A percentile compares a stretch with the other conserved stretches of the same genome.
These are phyloP conservation scores for Pseudogymnoascus sp. DNA, from an alignment of 2,329 filamentous ascomycete species.

Conservation along the genomic window DNA sequence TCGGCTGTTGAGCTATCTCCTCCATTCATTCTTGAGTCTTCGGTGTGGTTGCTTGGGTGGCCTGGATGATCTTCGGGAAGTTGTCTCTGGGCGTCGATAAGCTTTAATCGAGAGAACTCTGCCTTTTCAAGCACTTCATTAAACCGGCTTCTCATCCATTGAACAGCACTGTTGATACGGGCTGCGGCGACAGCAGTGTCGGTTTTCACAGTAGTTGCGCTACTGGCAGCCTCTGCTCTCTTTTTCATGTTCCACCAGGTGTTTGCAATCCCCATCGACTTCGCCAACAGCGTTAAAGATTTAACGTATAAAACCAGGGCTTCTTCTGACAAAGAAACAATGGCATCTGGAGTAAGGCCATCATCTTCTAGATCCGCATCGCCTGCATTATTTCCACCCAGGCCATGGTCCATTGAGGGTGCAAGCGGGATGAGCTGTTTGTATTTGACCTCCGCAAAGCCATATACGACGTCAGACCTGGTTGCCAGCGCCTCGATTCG, in stretches of 20 bases:
- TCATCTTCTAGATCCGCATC: slow-evolving; percentile 57
- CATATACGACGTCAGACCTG: slow-evolving; percentile 90
- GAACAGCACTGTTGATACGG: slow-evolving; percentile 85
- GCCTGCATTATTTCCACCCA: slow-evolving; percentile 50
- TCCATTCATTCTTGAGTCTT: slow-evolving; percentile 40
- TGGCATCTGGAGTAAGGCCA: slow-evolving; percentile 75
- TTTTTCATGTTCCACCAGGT: slow-evolving; percentile 82
- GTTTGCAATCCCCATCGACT: slow-evolving; percentile 91
- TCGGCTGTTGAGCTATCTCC: slow-evolving; percentile 60
- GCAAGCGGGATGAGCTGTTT: slow-evolving; percentile 88
- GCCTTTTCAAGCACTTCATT: slow-evolving; percentile 97
- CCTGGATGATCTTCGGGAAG: slow-evolving; percentile 78
- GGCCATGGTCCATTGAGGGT: slow-evolving; percentile 65
- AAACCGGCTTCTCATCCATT: slow-evolving; percentile 90
- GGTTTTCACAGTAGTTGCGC: slow-evolving; percentile 34
- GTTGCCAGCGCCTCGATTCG: slow-evolving; percentile 87
- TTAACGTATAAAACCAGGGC: slow-evolving; percentile 95
- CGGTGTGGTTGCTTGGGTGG: slow-evolving; percentile 72
- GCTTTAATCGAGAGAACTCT: slow-evolving; percentile 81
- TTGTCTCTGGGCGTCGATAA: slow-evolving; percentile 76
- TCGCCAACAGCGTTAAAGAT: slow-evolving; percentile 77
- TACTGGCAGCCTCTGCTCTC: slow-evolving; percentile 49
- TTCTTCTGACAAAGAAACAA: slow-evolving; percentile 84
- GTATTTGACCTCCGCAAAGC: slow-evolving; percentile 97
- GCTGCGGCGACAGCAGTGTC: slow-evolving; percentile 34